Percentiles rank a stretch among this genome's conserved stretches.
Evolutionary conservation across 129 eudicot species (phyloP).

Genomic region (carrot (Daucus carota)): DNA sequence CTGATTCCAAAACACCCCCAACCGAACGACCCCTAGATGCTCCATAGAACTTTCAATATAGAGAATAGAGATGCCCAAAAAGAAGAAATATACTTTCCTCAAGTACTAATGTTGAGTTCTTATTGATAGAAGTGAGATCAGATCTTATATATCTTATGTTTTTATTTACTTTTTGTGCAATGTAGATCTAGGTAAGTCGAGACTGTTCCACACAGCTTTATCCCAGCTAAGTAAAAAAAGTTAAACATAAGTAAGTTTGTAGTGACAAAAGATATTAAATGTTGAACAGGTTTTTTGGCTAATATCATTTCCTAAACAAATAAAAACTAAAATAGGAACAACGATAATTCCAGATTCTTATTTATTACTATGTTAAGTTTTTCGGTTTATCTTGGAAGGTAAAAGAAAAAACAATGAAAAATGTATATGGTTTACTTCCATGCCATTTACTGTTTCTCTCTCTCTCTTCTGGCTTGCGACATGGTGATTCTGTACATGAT

Average conservation of each 20-base stretch:
- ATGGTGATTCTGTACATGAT: not conserved
- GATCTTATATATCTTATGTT: not conserved
- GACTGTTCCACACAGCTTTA: not conserved
- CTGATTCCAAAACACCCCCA: no score
- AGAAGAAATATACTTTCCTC: no score
- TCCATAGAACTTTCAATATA: not conserved
- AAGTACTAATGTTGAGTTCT: not conserved
- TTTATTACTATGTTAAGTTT: no score
- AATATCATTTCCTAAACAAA: no score
- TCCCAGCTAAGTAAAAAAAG: not conserved
- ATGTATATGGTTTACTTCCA: not conserved
- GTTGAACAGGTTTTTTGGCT: not conserved
- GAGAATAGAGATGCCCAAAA: not conserved
- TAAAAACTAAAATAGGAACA: no score
- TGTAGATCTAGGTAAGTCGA: not conserved
- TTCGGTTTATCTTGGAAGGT: not conserved
- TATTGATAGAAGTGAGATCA: not conserved
- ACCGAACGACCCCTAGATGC: not conserved
- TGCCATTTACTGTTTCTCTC: not conserved
- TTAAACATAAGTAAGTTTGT: not conserved
- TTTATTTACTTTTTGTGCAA: not conserved
- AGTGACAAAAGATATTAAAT: not conserved
- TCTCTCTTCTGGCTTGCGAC: not conserved
- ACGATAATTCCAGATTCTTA: no score
- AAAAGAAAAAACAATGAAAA: not conserved